Base-by-base conservation (phyloP, 306 rosid species). In the Cicer cuneatum region DNA sequence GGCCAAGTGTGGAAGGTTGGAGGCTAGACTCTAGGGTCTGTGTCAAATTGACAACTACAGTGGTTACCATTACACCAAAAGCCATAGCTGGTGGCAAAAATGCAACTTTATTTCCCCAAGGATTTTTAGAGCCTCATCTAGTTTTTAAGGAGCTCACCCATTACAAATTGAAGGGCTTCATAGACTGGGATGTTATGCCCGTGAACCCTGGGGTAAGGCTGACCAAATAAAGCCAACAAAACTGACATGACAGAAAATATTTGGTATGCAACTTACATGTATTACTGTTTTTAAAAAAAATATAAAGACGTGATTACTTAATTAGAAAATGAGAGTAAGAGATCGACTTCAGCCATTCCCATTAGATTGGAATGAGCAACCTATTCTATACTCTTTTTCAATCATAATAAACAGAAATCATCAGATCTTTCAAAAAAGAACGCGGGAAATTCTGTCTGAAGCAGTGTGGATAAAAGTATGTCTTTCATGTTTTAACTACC, bases 401-500 rank as follows among this genome's bases (percentile, higher is more conserved):
- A 41, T 16, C 10, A 40, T 10, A 40, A 42, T 70, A 60, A 59
- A 69, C 76, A 38, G 14, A 69, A 19, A 37, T 38, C 35, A 60
- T 38, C 45, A 39, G 24, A 13, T 21, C 19, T 43, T 69, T 54
- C 47, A 41, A 38, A 54, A 37, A 49, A 18, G 46, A 51, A 46
- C 8, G 43, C 62, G 51, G 13, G 10, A 19, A 47, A 58, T 35
- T 71, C 6, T 64, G 10, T 67, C 29, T 60, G 60, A 19, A 62
- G 66, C 60, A 53, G 37, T 58, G 57, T 59, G 37, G 38, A 76
- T 47, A 58, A 72, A 18, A 66, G 53, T 72, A n/a, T 1, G 7
- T 33, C 41, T 39, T 11, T 65, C 53, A 45, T 45, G 19, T 66
- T 76, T 63, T 70, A 19, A 10, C 68, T 87, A 91, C 94, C 95